phyloP scores from a whole-genome alignment of 2,329 filamentous ascomycete genomes.

The Microdochium bolleyi region DNA sequence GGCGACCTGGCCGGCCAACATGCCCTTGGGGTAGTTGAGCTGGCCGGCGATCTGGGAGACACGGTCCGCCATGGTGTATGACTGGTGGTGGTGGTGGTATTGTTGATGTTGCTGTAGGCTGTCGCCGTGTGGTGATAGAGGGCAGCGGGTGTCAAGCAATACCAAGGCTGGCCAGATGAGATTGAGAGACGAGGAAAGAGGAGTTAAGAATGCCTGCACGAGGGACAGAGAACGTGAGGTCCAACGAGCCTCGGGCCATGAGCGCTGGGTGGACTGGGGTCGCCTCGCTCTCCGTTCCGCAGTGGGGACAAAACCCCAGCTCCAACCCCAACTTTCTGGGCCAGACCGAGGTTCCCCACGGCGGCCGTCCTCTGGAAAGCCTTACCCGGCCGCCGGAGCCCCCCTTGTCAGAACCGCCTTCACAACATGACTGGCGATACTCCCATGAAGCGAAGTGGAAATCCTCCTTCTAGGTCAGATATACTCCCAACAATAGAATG shows the following conservation, averaged over 20 bases:
- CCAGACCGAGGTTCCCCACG: background rate
- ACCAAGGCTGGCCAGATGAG: no score
- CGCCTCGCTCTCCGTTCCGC: no score
- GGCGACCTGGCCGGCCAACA: constrained; percentile 72
- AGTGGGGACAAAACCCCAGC: background rate
- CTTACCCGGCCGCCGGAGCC: background rate
- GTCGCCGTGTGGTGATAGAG: background rate
- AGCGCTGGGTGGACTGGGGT: no score
- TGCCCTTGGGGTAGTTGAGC: constrained; percentile 73
- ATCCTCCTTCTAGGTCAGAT: no score
- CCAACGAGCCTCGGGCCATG: no score
- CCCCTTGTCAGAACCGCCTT: no score
- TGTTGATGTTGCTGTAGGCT: background rate
- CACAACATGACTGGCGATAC: no score
- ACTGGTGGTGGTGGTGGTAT: background rate
- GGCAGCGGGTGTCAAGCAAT: background rate
- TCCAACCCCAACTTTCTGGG: background rate
- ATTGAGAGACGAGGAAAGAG: no score
- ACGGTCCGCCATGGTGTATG: constrained; percentile 42
- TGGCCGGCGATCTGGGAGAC: constrained; percentile 67
- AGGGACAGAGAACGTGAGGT: no score
- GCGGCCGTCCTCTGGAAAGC: background rate
- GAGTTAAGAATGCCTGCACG: no score
- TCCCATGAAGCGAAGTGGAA: no score
- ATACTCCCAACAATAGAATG: no score